phyloP scores from a whole-genome alignment of 2,329 filamentous ascomycete genomes.

The Fusarium nygamai region DNA sequence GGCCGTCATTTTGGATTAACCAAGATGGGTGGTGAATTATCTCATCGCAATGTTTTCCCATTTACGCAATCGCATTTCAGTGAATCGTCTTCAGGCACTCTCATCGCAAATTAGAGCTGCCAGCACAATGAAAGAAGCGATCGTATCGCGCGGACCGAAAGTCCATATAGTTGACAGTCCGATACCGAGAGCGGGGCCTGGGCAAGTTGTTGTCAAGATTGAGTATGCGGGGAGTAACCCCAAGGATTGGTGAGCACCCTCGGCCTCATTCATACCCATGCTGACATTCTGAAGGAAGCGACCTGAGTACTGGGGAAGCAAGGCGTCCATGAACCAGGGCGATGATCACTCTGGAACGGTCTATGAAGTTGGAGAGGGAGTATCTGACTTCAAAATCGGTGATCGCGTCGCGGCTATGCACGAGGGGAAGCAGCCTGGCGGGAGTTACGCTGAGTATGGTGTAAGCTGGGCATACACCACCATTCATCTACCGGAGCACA shows the following conservation, averaged over 20 bases:
- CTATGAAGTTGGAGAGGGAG: conserved; percentile 4
- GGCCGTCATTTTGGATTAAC: neutral
- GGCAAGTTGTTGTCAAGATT: conserved; percentile 17
- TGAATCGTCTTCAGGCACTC: neutral
- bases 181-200: conserved; percentile 6
- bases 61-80: neutral
- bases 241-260: conserved; percentile 13
- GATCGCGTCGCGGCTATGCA: conserved; percentile 31
- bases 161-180: conserved; percentile 12
- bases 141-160: conserved; percentile 5
- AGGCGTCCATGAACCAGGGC: conserved; percentile 11
- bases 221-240: conserved; percentile 17
- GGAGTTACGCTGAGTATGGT: conserved; percentile 28
- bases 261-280: rapidly evolving
- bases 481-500: conserved; percentile 10
- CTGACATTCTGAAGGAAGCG: conserved; percentile 1
- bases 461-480: conserved; percentile 21
- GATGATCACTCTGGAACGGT: conserved; percentile 23
- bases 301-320: conserved; percentile 20
- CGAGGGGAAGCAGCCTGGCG: conserved; percentile 17
- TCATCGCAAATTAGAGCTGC: neutral
- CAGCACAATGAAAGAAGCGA: conserved; percentile 26
- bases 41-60: neutral
- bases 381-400: conserved; percentile 19
- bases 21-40: neutral